Base-by-base conservation (phyloP, 148 eudicot species). In the Amaranthus palmeri region DNA sequence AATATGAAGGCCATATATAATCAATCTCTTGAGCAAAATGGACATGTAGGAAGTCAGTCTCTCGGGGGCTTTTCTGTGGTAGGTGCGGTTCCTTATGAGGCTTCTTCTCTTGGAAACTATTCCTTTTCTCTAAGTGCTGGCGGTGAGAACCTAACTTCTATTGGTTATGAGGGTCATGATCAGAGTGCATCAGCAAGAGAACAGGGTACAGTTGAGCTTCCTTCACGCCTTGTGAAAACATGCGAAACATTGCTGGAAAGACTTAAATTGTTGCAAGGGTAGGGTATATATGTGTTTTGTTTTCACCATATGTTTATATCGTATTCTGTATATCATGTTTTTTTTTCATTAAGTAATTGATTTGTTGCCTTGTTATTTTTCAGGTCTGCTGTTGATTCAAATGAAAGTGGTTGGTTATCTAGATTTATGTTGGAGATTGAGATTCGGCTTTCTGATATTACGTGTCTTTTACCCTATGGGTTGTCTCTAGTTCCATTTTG, bases 401-500 rank as follows among this genome's bases (percentile, higher is more conserved):
- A 73, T 74, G 81, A 77, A 66, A 76, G 70, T 76, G 85, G 76
- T 62, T 80, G 76, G 71, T 81, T 83, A 57, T 80, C 82, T 53
- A 89, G 79, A 80, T 85, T 73, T 78, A 69, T 68, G 60, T 72
- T 81, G 69, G 98, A 91, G 72, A 84, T 85, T 72, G 93, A 89
- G 83, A 86, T 85, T 61, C 88, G 98, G 66, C 90, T 95, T 70
- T 83, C 83, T 72, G 98, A 95, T 83, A 76, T 87, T 49, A 86
- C 81, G 79, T 85, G 93, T 51, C 89, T 95, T 67, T 68, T 85
- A 58, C 76, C 86, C 45, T 77, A 85, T 70, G 96, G 91, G 25
- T 81, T 85, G 48, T 83, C 90, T 14, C 78, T 95, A 80, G 81
- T 83, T 65, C 96, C 97, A 8, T 95, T 91, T 76, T 95, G 98